Evolutionary conservation across 495 filamentous ascomycete genomes (phyloP).

Genomic region (Xylaria castorea): DNA sequence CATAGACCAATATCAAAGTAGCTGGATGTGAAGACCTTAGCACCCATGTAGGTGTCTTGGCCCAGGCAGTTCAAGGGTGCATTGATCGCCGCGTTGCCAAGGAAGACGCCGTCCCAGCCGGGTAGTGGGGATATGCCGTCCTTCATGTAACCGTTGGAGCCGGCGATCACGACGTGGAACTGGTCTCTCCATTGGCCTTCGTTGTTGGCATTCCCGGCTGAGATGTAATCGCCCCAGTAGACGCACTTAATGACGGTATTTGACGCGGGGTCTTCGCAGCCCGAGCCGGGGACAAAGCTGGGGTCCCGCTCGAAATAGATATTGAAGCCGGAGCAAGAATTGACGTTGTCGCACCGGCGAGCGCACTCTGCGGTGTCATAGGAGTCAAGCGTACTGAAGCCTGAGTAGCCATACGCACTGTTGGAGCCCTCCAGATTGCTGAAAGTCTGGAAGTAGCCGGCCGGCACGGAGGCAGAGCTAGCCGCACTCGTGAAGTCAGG

Average conservation of each 20-base stretch:
- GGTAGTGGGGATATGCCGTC: slow-evolving; percentile 34
- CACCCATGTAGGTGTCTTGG: slow-evolving; percentile 49
- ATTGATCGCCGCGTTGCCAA: slow-evolving; percentile 51
- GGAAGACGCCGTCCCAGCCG: slow-evolving; percentile 41
- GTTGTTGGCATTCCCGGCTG: slow-evolving; percentile 43
- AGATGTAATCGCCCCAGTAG: slow-evolving; percentile 52
- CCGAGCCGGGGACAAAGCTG: slow-evolving; percentile 41
- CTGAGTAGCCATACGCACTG: slow-evolving; percentile 49
- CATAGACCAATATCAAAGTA: slow-evolving; percentile 49
- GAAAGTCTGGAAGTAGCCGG: slow-evolving; percentile 51
- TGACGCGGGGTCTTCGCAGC: slow-evolving; percentile 52
- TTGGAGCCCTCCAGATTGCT: slow-evolving; percentile 44
- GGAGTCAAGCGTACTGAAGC: slow-evolving; percentile 45
- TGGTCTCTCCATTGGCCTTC: slow-evolving; percentile 45
- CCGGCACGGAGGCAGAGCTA: slow-evolving; percentile 41
- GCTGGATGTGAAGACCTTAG: slow-evolving; percentile 49
- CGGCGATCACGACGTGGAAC: slow-evolving; percentile 54
- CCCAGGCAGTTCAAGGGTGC: slow-evolving; percentile 39
- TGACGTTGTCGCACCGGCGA: slow-evolving; percentile 40
- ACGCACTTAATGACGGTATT: slow-evolving; percentile 62
- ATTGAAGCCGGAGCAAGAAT: slow-evolving; percentile 49
- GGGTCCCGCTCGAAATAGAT: slow-evolving; percentile 59
- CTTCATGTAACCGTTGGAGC: slow-evolving; percentile 52
- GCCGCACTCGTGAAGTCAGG: slow-evolving; percentile 32
- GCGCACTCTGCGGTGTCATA: slow-evolving; percentile 53